A percentile compares a stretch with the other conserved stretches of the same genome.
These are phyloP conservation scores for Neofusicoccum laricinum DNA, from an alignment of 2,329 filamentous ascomycete genomes.

Conservation along the genomic window DNA sequence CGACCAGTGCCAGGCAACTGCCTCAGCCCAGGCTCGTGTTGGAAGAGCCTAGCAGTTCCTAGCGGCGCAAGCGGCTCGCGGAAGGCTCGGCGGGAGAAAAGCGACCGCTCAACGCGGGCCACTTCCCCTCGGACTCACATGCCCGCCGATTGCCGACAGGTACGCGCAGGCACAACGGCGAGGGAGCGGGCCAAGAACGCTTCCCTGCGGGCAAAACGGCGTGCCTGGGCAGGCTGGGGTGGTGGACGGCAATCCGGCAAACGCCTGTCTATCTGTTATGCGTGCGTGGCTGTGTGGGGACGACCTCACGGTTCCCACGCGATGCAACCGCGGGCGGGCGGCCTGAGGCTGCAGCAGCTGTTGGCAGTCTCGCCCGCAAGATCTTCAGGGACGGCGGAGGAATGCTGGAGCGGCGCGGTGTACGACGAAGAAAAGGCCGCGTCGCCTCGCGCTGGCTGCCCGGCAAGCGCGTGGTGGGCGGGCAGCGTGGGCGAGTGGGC, in stretches of 20 bases:
- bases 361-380: not conserved
- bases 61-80: constrained; percentile 7
- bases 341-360: constrained; percentile 1
- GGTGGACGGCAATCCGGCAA: not conserved
- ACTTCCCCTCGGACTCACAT: not conserved
- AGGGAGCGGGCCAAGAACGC: not conserved
- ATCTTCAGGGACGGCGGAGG: constrained; percentile 9
- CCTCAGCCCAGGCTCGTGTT: constrained; percentile 7
- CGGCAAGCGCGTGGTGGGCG: not conserved
- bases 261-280: not conserved
- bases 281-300: not conserved
- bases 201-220: constrained; percentile 3
- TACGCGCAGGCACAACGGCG: not conserved
- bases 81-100: constrained; percentile 1
- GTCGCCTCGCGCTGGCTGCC: not conserved
- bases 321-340: not conserved
- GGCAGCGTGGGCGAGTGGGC: not conserved
- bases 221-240: not conserved
- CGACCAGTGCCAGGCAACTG: not conserved
- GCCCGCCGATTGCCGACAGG: not conserved
- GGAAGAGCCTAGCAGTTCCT: not conserved
- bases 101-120: not conserved
- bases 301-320: not conserved
- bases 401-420: too few relatives aligned
- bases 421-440: too few relatives aligned